Evolutionary conservation across 306 rosid species (phyloP), one percentile per base, ranked within the genome.

Genomic region (Clitoria ternatea): DNA sequence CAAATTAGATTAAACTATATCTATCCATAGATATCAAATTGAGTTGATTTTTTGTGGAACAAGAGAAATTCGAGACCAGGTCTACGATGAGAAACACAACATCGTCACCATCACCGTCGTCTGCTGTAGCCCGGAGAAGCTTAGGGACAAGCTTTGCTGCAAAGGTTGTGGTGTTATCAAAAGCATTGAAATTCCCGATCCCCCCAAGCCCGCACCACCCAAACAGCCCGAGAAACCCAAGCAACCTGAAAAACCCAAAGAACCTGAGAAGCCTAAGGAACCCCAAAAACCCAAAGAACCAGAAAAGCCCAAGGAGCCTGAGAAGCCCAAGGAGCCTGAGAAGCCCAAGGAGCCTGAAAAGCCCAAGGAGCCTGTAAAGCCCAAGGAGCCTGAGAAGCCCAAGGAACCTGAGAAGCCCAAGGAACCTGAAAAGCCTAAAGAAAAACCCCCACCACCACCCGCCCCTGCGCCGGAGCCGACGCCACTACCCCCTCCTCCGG

Each of bases 61-160:
- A 75, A 79, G 63, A 93, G 97, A 93, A 85, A 90, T 93, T 74
- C 94, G 78, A 84, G 94, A 93, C 85, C 90, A 90, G 80, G 55
- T 32, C 18, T 93, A 77, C 68, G 86, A 90, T 15, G 90, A 88
- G 78, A 87, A 90, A 86, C 20, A 84, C 2, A 80, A 85, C 78
- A n/a, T 27, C 0, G 97, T 93, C 33, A 47, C 69, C 0, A 84
- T 90, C 84, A 82, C 55, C 61, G 98, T 93, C 32, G 89, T 86
- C 1, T 93, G 96, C 42, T 90, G 96, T 37, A 67, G n/a, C 48
- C 98, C 97, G 0, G 97, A 90, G 60, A 93, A 78, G 81, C 22
- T 93, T 1, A 82, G 86, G 59, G 86, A 85, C 27, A 81, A 84
- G 71, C 61, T 90, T 35, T 81, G 89, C 23, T 66, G 75, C 80